Conservation (phyloP, 2,329 filamentous ascomycete species). For the Sporothrix sp. region DNA sequence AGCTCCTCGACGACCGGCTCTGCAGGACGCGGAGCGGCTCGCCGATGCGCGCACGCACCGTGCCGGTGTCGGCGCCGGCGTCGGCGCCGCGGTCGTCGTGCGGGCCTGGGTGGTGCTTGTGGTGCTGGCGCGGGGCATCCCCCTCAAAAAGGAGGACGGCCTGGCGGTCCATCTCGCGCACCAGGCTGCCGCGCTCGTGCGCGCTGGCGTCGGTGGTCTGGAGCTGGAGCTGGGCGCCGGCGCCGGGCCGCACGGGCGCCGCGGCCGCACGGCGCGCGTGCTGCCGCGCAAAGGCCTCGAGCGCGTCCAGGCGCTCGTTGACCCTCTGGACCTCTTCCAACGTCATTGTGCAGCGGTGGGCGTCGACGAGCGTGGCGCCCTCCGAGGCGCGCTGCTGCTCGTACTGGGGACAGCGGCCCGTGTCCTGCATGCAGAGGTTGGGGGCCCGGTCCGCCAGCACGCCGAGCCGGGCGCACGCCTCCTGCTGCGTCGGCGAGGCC, state of each 20-base stretch:
- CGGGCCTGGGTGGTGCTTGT: background rate
- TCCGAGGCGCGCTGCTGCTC: background rate
- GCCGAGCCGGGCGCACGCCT: background rate
- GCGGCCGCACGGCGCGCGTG: too few species aligned
- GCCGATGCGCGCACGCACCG: background rate
- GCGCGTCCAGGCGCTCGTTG: background rate
- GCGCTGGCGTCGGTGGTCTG: background rate
- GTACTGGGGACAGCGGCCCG: background rate
- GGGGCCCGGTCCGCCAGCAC: background rate
- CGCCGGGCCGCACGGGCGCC: background rate
- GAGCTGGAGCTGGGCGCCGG: background rate
- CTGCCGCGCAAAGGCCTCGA: background rate
- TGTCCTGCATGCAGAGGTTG: background rate
- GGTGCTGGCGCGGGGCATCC: background rate
- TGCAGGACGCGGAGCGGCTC: slow-evolving; percentile 10
- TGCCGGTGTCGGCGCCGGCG: background rate
- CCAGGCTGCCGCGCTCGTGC: slow-evolving; percentile 19
- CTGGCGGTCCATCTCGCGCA: slow-evolving; percentile 23
- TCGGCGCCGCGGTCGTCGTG: background rate
- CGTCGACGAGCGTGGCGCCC: background rate
- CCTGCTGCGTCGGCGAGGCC: background rate
- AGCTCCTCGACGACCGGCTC: slow-evolving; percentile 19
- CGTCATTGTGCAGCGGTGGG: too few species aligned
- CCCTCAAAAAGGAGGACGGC: slow-evolving; percentile 14
- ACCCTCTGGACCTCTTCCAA: too few species aligned